phyloP scores from a whole-genome alignment of 768 basidiomycete species.

The Pisolithus sp. region DNA sequence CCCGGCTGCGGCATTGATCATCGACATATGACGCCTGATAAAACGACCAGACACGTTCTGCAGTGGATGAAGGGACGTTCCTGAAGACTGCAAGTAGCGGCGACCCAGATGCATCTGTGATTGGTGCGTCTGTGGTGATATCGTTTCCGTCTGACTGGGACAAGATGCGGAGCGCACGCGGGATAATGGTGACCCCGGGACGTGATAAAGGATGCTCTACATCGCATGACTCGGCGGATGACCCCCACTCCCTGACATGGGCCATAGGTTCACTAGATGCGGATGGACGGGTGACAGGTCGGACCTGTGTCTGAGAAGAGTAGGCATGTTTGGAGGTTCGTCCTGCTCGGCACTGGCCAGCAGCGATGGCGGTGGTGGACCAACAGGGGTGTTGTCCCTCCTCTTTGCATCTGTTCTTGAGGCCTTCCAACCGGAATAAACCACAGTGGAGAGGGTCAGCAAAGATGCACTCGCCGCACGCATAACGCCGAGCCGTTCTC shows the following conservation, averaged over 20 bases:
- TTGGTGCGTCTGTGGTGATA: constrained; percentile 12
- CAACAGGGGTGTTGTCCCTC: constrained; percentile 17
- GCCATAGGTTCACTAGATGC: constrained; percentile 30
- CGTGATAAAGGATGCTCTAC: constrained; percentile 12
- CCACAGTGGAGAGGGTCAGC: constrained; percentile 44
- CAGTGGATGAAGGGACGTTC: constrained; percentile 51
- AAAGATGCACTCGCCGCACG: constrained; percentile 55
- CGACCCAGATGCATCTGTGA: constrained; percentile 18
- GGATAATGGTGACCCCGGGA: constrained; percentile 11
- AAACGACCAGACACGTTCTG: constrained; percentile 30
- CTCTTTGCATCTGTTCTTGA: constrained; percentile 19
- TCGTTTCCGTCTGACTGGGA: constrained; percentile 7
- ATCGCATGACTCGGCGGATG: constrained; percentile 27
- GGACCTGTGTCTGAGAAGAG: constrained; percentile 19
- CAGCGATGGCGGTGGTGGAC: constrained; percentile 56
- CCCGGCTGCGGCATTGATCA: constrained; percentile 27
- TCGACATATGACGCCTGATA: constrained; percentile 65
- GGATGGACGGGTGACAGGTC: constrained; percentile 19
- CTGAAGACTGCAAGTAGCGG: constrained; percentile 30
- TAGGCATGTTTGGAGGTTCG: constrained; percentile 22
- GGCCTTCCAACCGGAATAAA: constrained; percentile 59
- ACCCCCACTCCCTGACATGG: constrained; percentile 16
- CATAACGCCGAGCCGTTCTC: constrained; percentile 47
- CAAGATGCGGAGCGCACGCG: constrained; percentile 13
- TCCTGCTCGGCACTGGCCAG: constrained; percentile 36